Percentiles rank a stretch among this genome's conserved stretches.
These are phyloP conservation scores for Priceomyces medius DNA, from an alignment of 805 yeast species.

Conservation along the genomic window DNA sequence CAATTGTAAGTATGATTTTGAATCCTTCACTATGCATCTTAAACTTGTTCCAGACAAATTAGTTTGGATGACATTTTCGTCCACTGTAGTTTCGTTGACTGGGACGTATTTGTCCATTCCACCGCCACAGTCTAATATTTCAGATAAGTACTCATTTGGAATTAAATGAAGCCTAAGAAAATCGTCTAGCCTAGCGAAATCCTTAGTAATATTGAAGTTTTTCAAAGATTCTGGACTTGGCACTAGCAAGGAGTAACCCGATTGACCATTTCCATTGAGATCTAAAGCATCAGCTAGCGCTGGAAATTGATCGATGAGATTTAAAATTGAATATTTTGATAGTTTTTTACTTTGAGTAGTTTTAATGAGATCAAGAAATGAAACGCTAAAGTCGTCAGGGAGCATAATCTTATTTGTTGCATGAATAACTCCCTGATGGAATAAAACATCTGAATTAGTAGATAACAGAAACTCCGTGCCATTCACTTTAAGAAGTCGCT, in stretches of 20 bases:
- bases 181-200: conserved; percentile 44
- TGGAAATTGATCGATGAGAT: conserved; percentile 46
- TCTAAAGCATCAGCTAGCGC: conserved; percentile 42
- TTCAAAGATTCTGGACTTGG: conserved; percentile 63
- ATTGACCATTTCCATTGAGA: conserved; percentile 22
- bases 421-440: conserved; percentile 83
- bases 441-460: conserved; percentile 62
- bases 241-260: conserved; percentile 60
- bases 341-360: conserved; percentile 46
- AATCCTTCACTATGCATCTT: conserved; percentile 26
- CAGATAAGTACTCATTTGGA: conserved; percentile 51
- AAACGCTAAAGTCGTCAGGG: conserved; percentile 56
- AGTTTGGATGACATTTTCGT: conserved; percentile 45
- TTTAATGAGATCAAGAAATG: conserved; percentile 53
- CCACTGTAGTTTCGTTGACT: conserved; percentile 9
- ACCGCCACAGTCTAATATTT: conserved; percentile 48
- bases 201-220: conserved; percentile 48
- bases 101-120: conserved; percentile 9
- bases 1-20: conserved; percentile 37
- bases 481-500: conserved; percentile 25
- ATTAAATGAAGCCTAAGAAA: conserved; percentile 70
- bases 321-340: conserved; percentile 34
- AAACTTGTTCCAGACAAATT: conserved; percentile 43
- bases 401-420: conserved; percentile 56
- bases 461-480: conserved; percentile 33